Conservation (phyloP, 352 stramenopile species). For the Phytopythium ostracodes region DNA sequence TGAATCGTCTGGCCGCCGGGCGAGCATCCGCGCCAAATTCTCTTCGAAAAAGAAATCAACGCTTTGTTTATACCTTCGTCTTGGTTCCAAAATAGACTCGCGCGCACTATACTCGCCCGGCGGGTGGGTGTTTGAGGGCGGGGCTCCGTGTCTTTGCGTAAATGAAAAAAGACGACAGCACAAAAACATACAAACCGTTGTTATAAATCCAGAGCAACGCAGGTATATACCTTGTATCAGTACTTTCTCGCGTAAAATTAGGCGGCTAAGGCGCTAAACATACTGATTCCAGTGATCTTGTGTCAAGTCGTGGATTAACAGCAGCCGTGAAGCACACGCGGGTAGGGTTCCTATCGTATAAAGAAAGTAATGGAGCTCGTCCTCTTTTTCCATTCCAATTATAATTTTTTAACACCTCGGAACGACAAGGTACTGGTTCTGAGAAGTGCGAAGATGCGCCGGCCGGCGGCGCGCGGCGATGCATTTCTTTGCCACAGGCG, state of each 20-base stretch:
- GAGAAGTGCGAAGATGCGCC: constrained; percentile 5
- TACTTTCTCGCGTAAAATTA: too few species aligned
- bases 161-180: not conserved
- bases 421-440: constrained; percentile 1
- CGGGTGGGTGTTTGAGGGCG: not conserved
- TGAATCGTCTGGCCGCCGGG: too few species aligned
- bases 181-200: not conserved
- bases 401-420: constrained; percentile 8
- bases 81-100: too few species aligned
- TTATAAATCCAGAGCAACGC: not conserved
- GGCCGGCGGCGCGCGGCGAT: not conserved
- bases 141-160: constrained; percentile 8
- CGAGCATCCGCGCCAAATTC: too few species aligned
- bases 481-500: constrained; percentile 46
- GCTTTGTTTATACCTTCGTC: too few species aligned
- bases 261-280: not conserved
- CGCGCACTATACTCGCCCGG: too few species aligned
- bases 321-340: not conserved
- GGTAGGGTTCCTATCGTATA: not conserved
- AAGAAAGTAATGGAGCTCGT: too few species aligned
- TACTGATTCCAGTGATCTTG: not conserved
- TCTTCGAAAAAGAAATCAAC: too few species aligned
- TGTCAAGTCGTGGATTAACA: not conserved
- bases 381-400: too few species aligned
- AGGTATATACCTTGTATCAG: not conserved